These are phyloP conservation scores for Zygosaccharomyces sapae DNA, from an alignment of 1,139 yeast genomes.

Conservation along the genomic window DNA sequence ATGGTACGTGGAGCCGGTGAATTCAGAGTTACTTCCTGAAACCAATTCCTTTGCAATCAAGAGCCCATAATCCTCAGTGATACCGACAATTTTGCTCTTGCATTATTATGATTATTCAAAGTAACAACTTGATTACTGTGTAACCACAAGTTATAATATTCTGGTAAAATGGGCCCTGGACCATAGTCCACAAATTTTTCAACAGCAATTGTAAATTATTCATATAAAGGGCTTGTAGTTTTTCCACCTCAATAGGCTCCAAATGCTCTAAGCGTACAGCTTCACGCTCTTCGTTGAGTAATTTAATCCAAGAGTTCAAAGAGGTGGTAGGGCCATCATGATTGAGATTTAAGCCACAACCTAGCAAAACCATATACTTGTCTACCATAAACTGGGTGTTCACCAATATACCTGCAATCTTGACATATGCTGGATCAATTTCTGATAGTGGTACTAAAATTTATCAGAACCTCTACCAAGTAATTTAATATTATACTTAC, in stretches of 20 bases:
- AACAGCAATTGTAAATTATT: conserved; percentile 61
- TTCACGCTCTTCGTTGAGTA: conserved; percentile 51
- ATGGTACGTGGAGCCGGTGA: conserved; percentile 55
- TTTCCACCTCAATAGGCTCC: conserved; percentile 54
- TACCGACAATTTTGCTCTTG: conserved; percentile 71
- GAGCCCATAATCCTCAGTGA: conserved; percentile 79
- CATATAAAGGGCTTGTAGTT: conserved; percentile 65
- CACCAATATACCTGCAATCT: conserved; percentile 80
- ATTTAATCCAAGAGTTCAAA: conserved; percentile 60
- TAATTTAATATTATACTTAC: conserved; percentile 27
- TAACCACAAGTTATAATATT: conserved; percentile 82
- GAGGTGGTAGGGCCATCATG: conserved; percentile 93
- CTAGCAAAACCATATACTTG: conserved; percentile 64
- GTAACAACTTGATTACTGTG: conserved; percentile 66
- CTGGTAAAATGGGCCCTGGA: conserved; percentile 60
- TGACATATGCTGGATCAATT: conserved; percentile 54
- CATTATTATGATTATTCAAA: conserved; percentile 45
- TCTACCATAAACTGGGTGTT: conserved; percentile 65
- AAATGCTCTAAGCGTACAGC: conserved; percentile 43
- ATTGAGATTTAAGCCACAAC: conserved; percentile 81
- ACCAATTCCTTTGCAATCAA: conserved; percentile 67
- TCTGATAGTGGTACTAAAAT: conserved; percentile 30
- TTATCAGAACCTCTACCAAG: conserved; percentile 22
- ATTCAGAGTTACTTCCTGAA: conserved; percentile 36
- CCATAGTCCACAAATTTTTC: conserved; percentile 60